Conservation (phyloP, 768 basidiomycete genomes). For the Rhodosporidiobolus sp. region DNA sequence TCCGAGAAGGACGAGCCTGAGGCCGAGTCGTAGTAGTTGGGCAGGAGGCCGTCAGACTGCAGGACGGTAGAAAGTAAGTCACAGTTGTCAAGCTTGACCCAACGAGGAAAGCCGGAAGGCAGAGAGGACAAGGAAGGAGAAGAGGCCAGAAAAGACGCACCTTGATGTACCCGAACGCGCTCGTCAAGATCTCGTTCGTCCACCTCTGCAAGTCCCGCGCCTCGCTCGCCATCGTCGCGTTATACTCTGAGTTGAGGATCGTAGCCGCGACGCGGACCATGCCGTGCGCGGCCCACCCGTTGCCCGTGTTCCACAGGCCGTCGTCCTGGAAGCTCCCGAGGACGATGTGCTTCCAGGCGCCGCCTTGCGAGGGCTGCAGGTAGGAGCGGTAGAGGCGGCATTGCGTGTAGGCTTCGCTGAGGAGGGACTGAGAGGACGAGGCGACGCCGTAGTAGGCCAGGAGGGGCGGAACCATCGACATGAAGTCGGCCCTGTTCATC, state of each 20-base stretch:
- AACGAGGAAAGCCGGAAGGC: too few relatives aligned
- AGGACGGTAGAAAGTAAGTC: too few relatives aligned
- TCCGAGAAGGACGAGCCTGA: constrained; percentile 63
- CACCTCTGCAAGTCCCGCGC: constrained; percentile 42
- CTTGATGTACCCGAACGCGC: constrained; percentile 29
- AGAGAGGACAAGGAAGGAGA: too few relatives aligned
- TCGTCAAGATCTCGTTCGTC: constrained; percentile 44
- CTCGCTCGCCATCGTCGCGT: constrained; percentile 38
- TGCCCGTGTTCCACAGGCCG: constrained; percentile 65
- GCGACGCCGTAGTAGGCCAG: constrained; percentile 62
- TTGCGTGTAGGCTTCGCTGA: constrained; percentile 67
- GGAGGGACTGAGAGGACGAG: constrained; percentile 59
- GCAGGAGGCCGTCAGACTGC: constrained; percentile 52
- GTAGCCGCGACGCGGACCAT: constrained; percentile 79
- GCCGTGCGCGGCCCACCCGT: constrained; percentile 50
- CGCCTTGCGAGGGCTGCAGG: constrained; percentile 55
- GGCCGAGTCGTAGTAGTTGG: constrained; percentile 65
- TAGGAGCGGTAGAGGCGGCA: constrained; percentile 67
- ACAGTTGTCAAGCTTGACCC: too few relatives aligned
- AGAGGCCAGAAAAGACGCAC: not conserved
- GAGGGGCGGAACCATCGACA: constrained; percentile 27
- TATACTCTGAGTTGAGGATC: constrained; percentile 62
- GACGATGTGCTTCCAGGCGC: constrained; percentile 72
- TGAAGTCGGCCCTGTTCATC: constrained; percentile 28
- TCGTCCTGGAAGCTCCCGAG: constrained; percentile 61